A percentile compares a stretch with the other conserved stretches of the same genome.
phyloP scores from a whole-genome alignment of 257 asterid species.

The Gardenia jasminoides region DNA sequence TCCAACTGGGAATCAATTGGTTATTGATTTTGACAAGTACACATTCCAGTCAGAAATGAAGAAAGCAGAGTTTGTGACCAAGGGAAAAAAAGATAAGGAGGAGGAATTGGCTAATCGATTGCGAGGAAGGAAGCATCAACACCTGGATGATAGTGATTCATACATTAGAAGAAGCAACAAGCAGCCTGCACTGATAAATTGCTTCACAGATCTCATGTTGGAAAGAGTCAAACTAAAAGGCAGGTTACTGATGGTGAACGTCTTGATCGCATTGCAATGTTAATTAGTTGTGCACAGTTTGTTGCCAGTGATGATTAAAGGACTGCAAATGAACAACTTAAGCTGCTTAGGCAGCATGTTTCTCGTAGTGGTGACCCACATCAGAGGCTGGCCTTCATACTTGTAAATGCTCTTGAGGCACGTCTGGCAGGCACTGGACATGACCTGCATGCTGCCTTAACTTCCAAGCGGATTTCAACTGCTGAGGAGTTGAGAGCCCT shows the following conservation, averaged over 20 bases:
- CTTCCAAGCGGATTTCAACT: constrained; percentile 10
- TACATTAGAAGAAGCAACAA: constrained; percentile 62
- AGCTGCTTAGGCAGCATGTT: constrained; percentile 16
- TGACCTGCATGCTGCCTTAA: neutral
- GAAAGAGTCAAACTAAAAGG: neutral
- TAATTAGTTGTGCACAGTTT: constrained; percentile 19
- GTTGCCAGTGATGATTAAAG: constrained; percentile 3
- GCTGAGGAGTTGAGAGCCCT: constrained; percentile 19
- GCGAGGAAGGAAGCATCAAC: constrained; percentile 66
- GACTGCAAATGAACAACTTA: constrained; percentile 17
- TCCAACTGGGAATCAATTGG: constrained; percentile 47
- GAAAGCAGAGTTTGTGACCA: constrained; percentile 22
- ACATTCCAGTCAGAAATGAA: constrained; percentile 51
- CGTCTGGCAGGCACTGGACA: constrained; percentile 19
- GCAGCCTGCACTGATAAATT: constrained; percentile 43
- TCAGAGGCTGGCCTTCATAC: constrained; percentile 16
- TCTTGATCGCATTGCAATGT: constrained; percentile 3
- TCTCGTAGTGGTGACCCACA: constrained; percentile 21
- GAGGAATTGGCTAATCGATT: constrained; percentile 16
- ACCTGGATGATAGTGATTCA: constrained; percentile 40
- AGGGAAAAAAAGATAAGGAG: constrained; percentile 40
- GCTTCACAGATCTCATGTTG: neutral
- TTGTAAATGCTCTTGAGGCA: constrained; percentile 21
- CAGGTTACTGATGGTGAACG: neutral
- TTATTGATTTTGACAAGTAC: constrained; percentile 61